phyloP scores from a whole-genome alignment of 2,329 filamentous ascomycete genomes.

The Talaromyces sp. region DNA sequence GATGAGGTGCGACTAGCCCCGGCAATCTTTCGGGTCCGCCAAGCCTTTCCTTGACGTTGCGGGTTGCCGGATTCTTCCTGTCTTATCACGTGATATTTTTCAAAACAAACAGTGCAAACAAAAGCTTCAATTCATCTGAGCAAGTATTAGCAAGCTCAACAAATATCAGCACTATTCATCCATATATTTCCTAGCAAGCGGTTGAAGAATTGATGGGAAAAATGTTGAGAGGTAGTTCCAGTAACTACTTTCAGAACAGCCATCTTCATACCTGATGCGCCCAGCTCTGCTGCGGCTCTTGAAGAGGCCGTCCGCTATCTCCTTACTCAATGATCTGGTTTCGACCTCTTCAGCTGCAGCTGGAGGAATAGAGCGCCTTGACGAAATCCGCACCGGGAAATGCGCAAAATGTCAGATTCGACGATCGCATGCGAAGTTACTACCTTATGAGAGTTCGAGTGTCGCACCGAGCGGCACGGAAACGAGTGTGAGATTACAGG shows the following conservation, averaged over 20 bases:
- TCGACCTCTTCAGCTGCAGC: conserved; percentile 23
- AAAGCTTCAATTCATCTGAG: background rate
- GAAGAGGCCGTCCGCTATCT: conserved; percentile 42
- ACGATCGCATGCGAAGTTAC: conserved; percentile 18
- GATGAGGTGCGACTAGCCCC: conserved; percentile 17
- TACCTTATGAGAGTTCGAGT: background rate
- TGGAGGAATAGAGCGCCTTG: conserved; percentile 35
- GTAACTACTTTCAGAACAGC: conserved; percentile 9
- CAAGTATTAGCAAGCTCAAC: background rate
- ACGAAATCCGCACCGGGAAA: conserved; percentile 20
- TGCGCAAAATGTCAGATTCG: conserved; percentile 31
- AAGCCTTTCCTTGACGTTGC: conserved; percentile 3
- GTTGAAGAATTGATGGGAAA: background rate
- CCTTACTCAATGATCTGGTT: conserved; percentile 35
- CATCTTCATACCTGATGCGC: conserved; percentile 35
- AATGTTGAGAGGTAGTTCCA: conserved; percentile 29
- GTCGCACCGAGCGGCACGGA: conserved; percentile 15
- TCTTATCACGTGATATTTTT: conserved; percentile 5
- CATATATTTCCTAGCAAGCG: background rate
- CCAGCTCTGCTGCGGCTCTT: conserved; percentile 43
- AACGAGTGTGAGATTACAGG: conserved; percentile 20
- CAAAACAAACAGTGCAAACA: conserved; percentile 17
- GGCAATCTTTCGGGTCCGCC: conserved; percentile 19
- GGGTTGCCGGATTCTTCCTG: conserved; percentile 19
- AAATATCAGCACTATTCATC: background rate